Conservation (phyloP, 345 rosid species). For the Sonneratia caseolaris region DNA sequence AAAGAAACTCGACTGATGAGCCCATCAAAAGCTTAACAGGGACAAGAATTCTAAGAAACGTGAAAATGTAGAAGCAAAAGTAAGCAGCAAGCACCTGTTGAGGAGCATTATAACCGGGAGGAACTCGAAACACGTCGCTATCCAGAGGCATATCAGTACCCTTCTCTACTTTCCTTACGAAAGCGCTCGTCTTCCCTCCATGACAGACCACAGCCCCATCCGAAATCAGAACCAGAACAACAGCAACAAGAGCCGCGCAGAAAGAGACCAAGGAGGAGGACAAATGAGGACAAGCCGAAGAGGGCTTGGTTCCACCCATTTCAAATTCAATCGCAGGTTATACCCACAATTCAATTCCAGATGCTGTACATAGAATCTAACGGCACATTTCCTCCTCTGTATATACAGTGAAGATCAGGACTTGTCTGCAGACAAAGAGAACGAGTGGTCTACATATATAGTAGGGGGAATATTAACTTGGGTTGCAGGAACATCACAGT, state of each 20-base stretch:
- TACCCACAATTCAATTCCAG: neutral
- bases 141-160: constrained; percentile 33
- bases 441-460: neutral
- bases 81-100: constrained; percentile 26
- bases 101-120: constrained; percentile 36
- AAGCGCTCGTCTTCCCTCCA: constrained; percentile 33
- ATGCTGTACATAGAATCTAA: neutral
- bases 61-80: neutral
- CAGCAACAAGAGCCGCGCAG: neutral
- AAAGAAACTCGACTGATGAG: too few relatives aligned
- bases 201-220: constrained; percentile 7
- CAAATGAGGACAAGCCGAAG: neutral
- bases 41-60: neutral
- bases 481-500: neutral
- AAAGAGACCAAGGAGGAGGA: neutral
- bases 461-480: neutral
- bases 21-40: neutral
- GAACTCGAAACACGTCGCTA: constrained; percentile 26
- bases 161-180: constrained; percentile 28
- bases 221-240: constrained; percentile 6
- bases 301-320: neutral
- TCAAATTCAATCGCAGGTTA: neutral
- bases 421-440: neutral
- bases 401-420: neutral
- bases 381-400: neutral